Conservation (phyloP, 441 rosid species). For the Arabidopsis lyrata region DNA sequence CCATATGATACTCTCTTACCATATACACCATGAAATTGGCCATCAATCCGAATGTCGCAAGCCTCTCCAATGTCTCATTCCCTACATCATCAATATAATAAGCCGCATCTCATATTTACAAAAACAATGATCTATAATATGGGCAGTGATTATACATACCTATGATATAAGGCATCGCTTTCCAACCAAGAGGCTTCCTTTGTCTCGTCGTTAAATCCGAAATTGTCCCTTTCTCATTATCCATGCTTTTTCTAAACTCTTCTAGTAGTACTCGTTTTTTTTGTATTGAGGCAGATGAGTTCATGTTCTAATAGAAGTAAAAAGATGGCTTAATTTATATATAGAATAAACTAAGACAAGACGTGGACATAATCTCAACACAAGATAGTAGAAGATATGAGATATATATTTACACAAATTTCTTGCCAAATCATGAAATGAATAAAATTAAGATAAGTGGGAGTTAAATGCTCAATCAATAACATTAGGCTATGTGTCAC, state of each 20-base stretch:
- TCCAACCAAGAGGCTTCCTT: conserved; percentile 80
- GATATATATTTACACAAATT: not conserved
- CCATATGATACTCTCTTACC: conserved; percentile 60
- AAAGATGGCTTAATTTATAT: not conserved
- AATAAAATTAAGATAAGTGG: conserved; percentile 6
- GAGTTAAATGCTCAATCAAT: not conserved
- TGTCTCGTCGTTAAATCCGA: conserved; percentile 35
- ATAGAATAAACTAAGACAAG: not conserved
- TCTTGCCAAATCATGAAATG: not conserved
- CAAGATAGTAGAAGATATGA: not conserved
- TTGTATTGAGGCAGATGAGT: conserved; percentile 15
- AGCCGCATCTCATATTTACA: not conserved
- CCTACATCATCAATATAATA: conserved; percentile 52
- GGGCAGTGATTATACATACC: conserved; percentile 50
- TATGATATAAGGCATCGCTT: conserved; percentile 78
- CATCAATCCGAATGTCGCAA: conserved; percentile 68
- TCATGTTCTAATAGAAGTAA: conserved; percentile 3
- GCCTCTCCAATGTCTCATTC: conserved; percentile 83
- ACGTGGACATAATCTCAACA: conserved; percentile 16
- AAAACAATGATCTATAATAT: not conserved
- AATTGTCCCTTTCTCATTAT: conserved; percentile 17
- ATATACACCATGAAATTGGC: conserved; percentile 83
- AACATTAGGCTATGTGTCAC: not conserved
- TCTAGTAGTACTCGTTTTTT: not conserved
- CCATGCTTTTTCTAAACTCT: conserved; percentile 23